Percentiles rank a stretch among this genome's conserved stretches.
Evolutionary conservation across 495 filamentous ascomycete genomes (phyloP).

Genomic region (Neurospora tetraspora): DNA sequence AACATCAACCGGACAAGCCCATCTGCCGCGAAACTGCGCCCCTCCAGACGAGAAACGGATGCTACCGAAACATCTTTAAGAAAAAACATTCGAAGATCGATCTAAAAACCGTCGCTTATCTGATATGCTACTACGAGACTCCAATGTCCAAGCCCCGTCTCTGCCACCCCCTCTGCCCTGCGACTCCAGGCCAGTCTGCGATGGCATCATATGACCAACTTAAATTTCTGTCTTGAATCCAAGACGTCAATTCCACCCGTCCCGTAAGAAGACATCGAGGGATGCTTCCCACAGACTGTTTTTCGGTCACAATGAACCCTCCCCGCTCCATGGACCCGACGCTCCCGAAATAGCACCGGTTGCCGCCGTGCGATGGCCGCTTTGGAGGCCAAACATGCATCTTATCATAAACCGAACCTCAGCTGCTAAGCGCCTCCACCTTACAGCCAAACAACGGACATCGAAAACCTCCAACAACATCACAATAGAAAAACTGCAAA

Average conservation of each 20-base stretch:
- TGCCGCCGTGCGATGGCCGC: slow-evolving; percentile 7
- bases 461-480: slow-evolving; percentile 10
- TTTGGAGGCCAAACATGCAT: slow-evolving; percentile 11
- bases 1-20: neutral
- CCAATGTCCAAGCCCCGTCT: neutral
- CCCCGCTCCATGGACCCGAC: neutral
- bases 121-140: neutral
- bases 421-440: slow-evolving; percentile 1
- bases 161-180: neutral
- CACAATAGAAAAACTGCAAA: neutral
- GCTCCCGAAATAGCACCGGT: slow-evolving; percentile 7
- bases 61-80: neutral
- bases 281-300: neutral
- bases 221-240: neutral
- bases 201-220: slow-evolving; percentile 7
- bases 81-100: neutral
- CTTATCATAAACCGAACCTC: neutral
- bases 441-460: slow-evolving; percentile 15
- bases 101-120: neutral
- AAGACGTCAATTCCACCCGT: neutral
- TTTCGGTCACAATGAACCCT: neutral
- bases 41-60: neutral
- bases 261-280: neutral
- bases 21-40: neutral
- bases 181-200: neutral